Conservation (phyloP, 2,329 filamentous ascomycete species). For the Scleromitrula shiraiana region DNA sequence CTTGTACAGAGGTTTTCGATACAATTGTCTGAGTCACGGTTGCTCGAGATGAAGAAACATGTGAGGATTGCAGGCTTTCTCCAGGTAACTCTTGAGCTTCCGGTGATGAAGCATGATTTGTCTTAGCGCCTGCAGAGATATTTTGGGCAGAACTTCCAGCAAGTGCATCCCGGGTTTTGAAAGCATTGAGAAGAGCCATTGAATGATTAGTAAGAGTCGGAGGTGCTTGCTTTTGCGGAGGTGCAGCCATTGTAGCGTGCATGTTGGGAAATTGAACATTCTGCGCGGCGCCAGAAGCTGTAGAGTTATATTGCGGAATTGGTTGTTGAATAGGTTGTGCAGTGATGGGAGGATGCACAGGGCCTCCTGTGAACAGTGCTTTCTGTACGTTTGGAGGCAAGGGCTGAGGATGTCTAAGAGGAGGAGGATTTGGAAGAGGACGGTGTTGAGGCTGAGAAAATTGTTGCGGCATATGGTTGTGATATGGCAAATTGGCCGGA, state of each 20-base stretch:
- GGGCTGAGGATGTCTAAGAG: conserved; percentile 31
- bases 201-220: conserved; percentile 36
- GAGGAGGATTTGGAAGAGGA: conserved; percentile 25
- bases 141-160: conserved; percentile 10
- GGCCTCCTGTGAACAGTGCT: conserved; percentile 38
- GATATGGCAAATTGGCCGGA: neutral
- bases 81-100: conserved; percentile 25
- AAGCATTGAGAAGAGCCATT: conserved; percentile 38
- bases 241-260: conserved; percentile 24
- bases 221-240: conserved; percentile 16
- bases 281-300: conserved; percentile 7
- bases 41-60: neutral
- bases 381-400: conserved; percentile 47
- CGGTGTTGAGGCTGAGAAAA: conserved; percentile 18
- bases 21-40: conserved; percentile 2
- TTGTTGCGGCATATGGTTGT: conserved; percentile 7
- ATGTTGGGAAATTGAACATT: conserved; percentile 24
- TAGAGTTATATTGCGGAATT: conserved; percentile 7
- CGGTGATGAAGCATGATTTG: conserved; percentile 5
- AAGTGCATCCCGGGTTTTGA: conserved; percentile 30
- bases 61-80: conserved; percentile 14
- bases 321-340: conserved; percentile 26
- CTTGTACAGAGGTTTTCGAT: conserved; percentile 7
- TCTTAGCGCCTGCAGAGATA: conserved; percentile 14
- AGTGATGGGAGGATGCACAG: conserved; percentile 26